Conservation (phyloP, 257 asterid genomes). For the Thymus quinquecostatus region DNA sequence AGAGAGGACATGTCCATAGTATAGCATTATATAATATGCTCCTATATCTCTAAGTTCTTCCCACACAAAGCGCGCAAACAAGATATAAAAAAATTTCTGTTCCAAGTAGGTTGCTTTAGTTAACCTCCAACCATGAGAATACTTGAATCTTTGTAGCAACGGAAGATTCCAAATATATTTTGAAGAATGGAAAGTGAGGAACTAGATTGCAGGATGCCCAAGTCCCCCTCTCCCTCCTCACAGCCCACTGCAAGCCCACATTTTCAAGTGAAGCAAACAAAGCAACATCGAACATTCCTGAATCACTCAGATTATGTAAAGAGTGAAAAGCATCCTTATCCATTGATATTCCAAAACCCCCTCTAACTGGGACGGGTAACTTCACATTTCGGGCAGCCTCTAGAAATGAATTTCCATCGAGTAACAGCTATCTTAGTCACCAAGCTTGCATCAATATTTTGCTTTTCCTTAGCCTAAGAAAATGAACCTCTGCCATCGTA, state of each 20-base stretch:
- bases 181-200: not conserved
- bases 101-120: no score
- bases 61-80: no score
- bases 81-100: no score
- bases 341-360: not conserved
- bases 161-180: not conserved
- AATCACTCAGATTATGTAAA: not conserved
- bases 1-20: no score
- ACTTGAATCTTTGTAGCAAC: not conserved
- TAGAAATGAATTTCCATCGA: not conserved
- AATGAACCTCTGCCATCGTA: not conserved
- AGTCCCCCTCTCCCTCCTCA: no score
- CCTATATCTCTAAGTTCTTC: no score
- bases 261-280: slow-evolving; percentile 4
- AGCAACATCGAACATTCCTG: not conserved
- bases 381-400: not conserved
- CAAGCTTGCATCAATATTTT: not conserved
- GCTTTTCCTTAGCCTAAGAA: not conserved
- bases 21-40: no score
- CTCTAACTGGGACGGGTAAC: not conserved
- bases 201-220: not conserved
- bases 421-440: not conserved
- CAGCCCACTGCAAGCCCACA: not conserved
- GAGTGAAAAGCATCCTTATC: not conserved
- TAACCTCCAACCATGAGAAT: no score